These are phyloP conservation scores for Gossypium davidsonii DNA, from an alignment of 441 rosid species.

Conservation along the genomic window DNA sequence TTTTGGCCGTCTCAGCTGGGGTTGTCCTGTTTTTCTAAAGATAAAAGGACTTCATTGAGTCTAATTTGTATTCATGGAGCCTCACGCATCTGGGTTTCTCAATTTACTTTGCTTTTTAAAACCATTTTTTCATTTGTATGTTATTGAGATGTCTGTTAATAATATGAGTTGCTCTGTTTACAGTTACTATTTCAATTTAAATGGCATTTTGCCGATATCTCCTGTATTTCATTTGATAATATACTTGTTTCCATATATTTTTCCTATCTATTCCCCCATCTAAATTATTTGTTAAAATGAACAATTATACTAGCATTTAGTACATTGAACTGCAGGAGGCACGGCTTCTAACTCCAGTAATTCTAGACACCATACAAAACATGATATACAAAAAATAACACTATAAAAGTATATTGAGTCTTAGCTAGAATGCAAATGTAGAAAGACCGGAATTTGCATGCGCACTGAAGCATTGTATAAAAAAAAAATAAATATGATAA, in stretches of 20 bases:
- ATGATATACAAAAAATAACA: too few species aligned
- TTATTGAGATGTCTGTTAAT: constrained; percentile 18
- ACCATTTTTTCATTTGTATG: constrained; percentile 30
- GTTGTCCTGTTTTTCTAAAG: constrained; percentile 46
- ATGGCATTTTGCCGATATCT: neutral
- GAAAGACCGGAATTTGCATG: too few species aligned
- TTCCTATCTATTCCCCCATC: constrained; percentile 15
- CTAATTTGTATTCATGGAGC: constrained; percentile 17
- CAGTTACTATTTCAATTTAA: constrained; percentile 2
- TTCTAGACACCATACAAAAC: neutral
- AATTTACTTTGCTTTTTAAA: constrained; percentile 24
- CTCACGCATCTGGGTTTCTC: constrained; percentile 9
- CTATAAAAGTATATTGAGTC: too few species aligned
- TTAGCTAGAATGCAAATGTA: too few species aligned
- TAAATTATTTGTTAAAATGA: constrained; percentile 1
- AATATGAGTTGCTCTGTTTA: constrained; percentile 15
- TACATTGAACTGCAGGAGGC: neutral
- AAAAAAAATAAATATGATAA: too few species aligned
- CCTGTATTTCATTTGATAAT: neutral
- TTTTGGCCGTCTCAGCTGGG: constrained; percentile 39
- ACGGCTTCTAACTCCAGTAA: neutral
- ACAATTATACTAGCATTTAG: neutral
- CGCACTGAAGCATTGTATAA: too few species aligned
- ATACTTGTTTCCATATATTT: neutral
- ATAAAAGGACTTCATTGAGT: neutral